These are phyloP conservation scores for Cladorrhinum sp. DNA, from an alignment of 2,329 filamentous ascomycete species.

Conservation along the genomic window DNA sequence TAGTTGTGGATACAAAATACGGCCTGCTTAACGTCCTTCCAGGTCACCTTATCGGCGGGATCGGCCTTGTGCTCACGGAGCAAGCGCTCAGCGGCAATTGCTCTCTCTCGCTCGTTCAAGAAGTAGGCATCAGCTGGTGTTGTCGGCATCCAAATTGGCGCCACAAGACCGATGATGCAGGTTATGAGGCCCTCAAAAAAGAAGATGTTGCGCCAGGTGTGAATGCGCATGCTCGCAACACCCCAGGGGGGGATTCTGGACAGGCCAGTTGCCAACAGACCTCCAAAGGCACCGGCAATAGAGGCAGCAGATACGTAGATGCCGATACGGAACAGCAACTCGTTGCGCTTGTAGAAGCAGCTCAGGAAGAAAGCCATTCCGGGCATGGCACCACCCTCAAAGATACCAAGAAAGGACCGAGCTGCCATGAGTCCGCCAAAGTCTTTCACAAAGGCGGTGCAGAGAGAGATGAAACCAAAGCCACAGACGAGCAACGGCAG, in stretches of 20 bases:
- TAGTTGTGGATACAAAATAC: slow-evolving; percentile 58
- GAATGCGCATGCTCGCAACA: slow-evolving; percentile 38
- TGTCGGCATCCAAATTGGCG: slow-evolving; percentile 52
- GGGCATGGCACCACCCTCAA: slow-evolving; percentile 58
- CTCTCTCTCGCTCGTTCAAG: slow-evolving; percentile 50
- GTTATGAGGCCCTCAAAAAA: slow-evolving; percentile 61
- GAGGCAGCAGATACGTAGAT: slow-evolving; percentile 55
- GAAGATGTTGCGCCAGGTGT: slow-evolving; percentile 59
- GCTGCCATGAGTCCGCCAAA: slow-evolving; percentile 46
- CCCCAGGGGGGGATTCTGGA: slow-evolving; percentile 53
- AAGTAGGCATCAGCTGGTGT: slow-evolving; percentile 47
- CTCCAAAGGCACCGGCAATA: slow-evolving; percentile 57
- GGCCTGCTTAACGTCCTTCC: slow-evolving; percentile 49
- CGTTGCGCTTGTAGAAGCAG: slow-evolving; percentile 55
- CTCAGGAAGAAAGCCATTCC: slow-evolving; percentile 56
- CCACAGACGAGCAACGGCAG: slow-evolving; percentile 53
- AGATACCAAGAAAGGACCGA: slow-evolving; percentile 50
- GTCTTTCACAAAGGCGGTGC: slow-evolving; percentile 50
- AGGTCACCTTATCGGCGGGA: slow-evolving; percentile 45
- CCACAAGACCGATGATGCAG: slow-evolving; percentile 43
- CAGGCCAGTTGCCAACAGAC: slow-evolving; percentile 52
- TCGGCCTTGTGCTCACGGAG: slow-evolving; percentile 46
- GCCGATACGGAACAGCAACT: slow-evolving; percentile 54
- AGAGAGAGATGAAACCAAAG: slow-evolving; percentile 54
- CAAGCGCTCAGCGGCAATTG: slow-evolving; percentile 53